Evolutionary conservation across 352 stramenopile species (phyloP), one percentile per base, ranked within the genome.

Genomic region (Phytopythium helicoides): DNA sequence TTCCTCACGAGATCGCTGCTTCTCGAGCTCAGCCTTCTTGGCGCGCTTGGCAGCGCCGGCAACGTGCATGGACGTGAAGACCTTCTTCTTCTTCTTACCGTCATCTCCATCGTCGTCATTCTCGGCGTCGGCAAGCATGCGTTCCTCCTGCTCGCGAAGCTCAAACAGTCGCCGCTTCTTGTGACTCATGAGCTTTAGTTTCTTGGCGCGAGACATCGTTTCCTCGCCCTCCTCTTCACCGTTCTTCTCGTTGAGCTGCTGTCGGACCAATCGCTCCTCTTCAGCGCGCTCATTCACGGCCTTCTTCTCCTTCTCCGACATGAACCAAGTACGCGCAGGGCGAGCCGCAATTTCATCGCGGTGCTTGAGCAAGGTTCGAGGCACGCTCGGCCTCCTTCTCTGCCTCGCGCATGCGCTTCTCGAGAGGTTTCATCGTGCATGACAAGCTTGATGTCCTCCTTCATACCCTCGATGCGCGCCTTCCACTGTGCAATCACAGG

Each of bases 281-380:
- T 94, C 84, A 21, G 78, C 81, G 25, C 71, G 68, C 56, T 86
- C 77, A 10, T 71, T 73, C 31, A 96, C 73, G 16, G 75, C 81
- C 59, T 95, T 88, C 66, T 97, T 97, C 54, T 96, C 80, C 49
- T 81, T 86, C 60, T 96, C 79, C 34, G 84, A 92, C 73, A 96
- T 87, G 58, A 97, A 97, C 93, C 93, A 98, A 55, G 86, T 97
- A 52, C 89, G 82, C 28, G 84, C 83, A 26, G 90, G 91, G 7
- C 92, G 81, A 35, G 76, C 69, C 8, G 71, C 60, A 51, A 98
- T 98, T 60, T 98, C 93, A 47, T 97, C 89, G 35, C 82, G 75
- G 63, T 98, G 89, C 60, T 78, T 78, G 16, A 98, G 62, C 46
- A 98, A n/a, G 41, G 71, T 98, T 98, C 1, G 80, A 66, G 15